Evolutionary conservation across 495 filamentous ascomycete genomes (phyloP), one percentile per base, ranked within the genome.

Genomic region (Pseudoneurospora amorphoporcata): DNA sequence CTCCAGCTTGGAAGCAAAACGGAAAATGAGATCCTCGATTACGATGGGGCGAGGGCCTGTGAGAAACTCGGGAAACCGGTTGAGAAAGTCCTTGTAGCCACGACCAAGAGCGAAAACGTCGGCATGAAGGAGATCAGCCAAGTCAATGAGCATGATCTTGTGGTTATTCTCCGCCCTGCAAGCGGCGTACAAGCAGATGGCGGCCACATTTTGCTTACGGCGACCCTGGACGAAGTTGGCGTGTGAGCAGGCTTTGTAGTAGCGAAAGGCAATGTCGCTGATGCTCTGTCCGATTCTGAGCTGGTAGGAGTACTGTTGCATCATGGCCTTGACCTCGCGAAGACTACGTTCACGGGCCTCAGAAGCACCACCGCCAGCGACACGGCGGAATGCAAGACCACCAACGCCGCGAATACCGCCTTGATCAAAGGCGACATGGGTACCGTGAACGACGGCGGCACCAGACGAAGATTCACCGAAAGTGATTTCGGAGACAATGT

Each of bases 21-120:
- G 91, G 75, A 90, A 90, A 75, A 99, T 94, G 75, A 98, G 86
- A 75, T 93, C 88, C 83, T 97, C 92, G 35, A 94, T 88, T 73
- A 93, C 87, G 71, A 96, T 88, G 6, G 88, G 85, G 41, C 80
- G 80, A 29, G 86, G 80, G 65, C 82, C 83, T 65, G 84, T 80
- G 58, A 82, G 83, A 39, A 83, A 76, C 65, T 87, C 73, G 77
- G 90, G 89, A 9, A 95, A 84, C 29, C 88, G 87, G 41, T 90
- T 87, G 70, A 93, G 84, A 40, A 98, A 84, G 14, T 87, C 87
- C 76, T 94, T 95, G 80, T 88, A 98, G 32, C 90, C 89, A 43
- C 91, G 88, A 41, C 95, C 95, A 40, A 99, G 88, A 53, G 92
- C 89, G 81, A 96, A 99, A 19, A 98, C 95, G 73, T 97, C 97